phyloP scores from a whole-genome alignment of 148 eudicot genomes.

The Cornus florida region DNA sequence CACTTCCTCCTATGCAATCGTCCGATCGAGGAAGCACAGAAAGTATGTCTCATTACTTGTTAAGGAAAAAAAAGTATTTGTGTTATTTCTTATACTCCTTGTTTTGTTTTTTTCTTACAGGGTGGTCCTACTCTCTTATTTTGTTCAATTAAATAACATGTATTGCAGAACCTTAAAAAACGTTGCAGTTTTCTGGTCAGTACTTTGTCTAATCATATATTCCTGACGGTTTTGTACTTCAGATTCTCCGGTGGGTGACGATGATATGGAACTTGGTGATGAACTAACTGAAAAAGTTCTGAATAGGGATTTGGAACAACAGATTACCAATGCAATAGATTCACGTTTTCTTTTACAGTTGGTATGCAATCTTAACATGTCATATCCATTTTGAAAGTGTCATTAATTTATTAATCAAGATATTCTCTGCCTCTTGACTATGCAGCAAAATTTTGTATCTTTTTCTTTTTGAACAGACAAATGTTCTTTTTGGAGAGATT shows the following conservation, averaged over 20 bases:
- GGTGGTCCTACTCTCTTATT: not conserved
- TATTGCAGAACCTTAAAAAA: not conserved
- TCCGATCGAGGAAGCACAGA: slow-evolving; percentile 46
- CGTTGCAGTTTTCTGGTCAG: not conserved
- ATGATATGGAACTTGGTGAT: slow-evolving; percentile 66
- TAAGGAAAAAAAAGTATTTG: not conserved
- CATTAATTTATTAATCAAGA: not conserved
- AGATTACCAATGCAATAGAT: slow-evolving; percentile 75
- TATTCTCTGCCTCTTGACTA: not conserved
- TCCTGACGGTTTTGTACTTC: slow-evolving; percentile 13
- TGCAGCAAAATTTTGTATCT: not conserved
- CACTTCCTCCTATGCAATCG: slow-evolving; percentile 72
- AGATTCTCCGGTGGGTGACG: slow-evolving; percentile 60
- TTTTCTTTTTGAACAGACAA: slow-evolving; percentile 57
- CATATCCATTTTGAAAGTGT: not conserved
- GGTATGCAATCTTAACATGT: slow-evolving; percentile 41
- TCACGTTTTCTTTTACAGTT: slow-evolving; percentile 82
- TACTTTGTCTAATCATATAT: not conserved
- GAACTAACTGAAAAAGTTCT: slow-evolving; percentile 39
- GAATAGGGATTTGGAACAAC: slow-evolving; percentile 60
- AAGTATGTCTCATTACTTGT: slow-evolving; percentile 33
- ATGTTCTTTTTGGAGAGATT: slow-evolving; percentile 69
- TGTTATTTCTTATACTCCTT: not conserved
- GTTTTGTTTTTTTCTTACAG: not conserved
- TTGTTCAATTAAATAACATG: not conserved